Base-by-base conservation (phyloP, 495 filamentous ascomycete species). In the Hyaloscypha finlandica region DNA sequence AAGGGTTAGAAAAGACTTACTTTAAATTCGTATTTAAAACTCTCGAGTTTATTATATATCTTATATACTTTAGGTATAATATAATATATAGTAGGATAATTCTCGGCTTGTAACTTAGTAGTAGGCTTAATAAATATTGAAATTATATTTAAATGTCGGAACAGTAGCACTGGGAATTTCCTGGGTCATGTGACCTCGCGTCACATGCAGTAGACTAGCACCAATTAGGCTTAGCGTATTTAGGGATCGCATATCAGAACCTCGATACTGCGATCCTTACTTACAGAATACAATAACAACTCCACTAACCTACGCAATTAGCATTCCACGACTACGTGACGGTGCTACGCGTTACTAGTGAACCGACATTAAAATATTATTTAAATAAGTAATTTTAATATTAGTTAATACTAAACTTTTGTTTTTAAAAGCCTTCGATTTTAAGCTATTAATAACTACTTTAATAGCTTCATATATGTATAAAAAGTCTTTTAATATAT, bases 361-460 rank as follows among this genome's bases (percentile, higher is more conserved):
- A n/a, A n/a, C n/a, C n/a, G n/a, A n/a, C n/a, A n/a, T n/a, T n/a
- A n/a, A 59, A 30, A 12, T 30, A 20, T 31, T 42, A 32, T 68
- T 33, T 70, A 66, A 54, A 19, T 42, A 66, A 58, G 22, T 29
- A 63, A 52, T 61, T 11, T 68, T 30, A 14, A 45, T 6, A 39
- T 62, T 11, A 19, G 31, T 52, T 54, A 57, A 62, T 19, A 39
- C 52, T 57, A 59, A 60, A 61, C 19, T 45, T 25, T 68, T 67
- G 35, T 68, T 14, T 52, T 67, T 67, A 66, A 70, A 68, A 35
- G 55, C 30, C 32, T 51, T 54, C 9, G 35, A 30, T 20, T 67
- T 53, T 2, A 48, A 33, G 9, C 12, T 42, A 8, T 51, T 31
- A 33, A 42, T 61, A 59, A 60, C 33, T 32, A 54, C 14, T 32